A percentile compares a stretch with the other conserved stretches of the same genome.
phyloP scores from a whole-genome alignment of 2,329 filamentous ascomycete species.

The Lachnellula cervina region DNA sequence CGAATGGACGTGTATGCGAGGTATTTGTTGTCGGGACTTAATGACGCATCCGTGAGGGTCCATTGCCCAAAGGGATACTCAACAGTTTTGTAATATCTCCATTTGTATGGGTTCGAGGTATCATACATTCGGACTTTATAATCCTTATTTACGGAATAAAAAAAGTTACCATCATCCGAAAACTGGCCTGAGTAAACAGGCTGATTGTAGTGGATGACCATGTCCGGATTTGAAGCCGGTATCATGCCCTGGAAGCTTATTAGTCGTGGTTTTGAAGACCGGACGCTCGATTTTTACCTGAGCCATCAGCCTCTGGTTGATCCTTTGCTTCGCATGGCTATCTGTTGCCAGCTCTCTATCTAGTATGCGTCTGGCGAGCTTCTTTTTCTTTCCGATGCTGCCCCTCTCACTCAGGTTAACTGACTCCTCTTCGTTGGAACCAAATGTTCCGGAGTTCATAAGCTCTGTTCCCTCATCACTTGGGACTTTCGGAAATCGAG shows the following conservation, averaged over 20 bases:
- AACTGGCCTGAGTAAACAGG: conserved; percentile 95
- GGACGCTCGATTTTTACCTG: conserved; percentile 47
- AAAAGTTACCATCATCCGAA: conserved; percentile 95
- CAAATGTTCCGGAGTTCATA: conserved; percentile 81
- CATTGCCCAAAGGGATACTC: conserved; percentile 82
- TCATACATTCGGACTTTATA: conserved; percentile 97
- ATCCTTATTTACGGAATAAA: conserved; percentile 87
- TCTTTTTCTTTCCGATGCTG: conserved; percentile 40
- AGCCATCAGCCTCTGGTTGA: conserved; percentile 61
- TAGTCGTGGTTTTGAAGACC: neutral
- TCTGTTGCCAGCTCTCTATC: conserved; percentile 77
- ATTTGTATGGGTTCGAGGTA: conserved; percentile 89
- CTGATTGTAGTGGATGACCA: conserved; percentile 80
- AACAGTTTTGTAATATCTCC: conserved; percentile 93
- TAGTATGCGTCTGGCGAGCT: conserved; percentile 65
- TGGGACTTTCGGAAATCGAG: conserved; percentile 76
- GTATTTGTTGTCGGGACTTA: conserved; percentile 88
- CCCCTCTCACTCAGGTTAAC: conserved; percentile 45
- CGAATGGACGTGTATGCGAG: conserved; percentile 89
- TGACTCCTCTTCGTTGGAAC: conserved; percentile 55
- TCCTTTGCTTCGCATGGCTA: conserved; percentile 51
- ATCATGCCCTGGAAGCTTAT: conserved; percentile 58
- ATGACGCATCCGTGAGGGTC: conserved; percentile 90
- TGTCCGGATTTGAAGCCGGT: conserved; percentile 72
- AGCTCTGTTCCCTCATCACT: conserved; percentile 70